phyloP scores from a whole-genome alignment of 176 grass and related monocot species.

The Zea luxurians region DNA sequence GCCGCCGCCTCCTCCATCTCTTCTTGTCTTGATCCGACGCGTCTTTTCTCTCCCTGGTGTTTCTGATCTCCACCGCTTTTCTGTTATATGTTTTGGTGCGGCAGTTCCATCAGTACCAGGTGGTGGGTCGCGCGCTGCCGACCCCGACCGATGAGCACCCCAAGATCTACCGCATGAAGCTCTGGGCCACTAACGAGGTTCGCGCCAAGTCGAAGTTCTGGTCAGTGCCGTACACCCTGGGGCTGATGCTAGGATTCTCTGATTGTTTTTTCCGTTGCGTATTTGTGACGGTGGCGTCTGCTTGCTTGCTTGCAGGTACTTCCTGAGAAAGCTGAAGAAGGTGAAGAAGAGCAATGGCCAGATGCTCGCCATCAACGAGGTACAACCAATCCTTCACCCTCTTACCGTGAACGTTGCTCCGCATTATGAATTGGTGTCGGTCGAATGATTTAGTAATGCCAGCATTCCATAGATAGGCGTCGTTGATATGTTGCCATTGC shows the following conservation, averaged over 20 bases:
- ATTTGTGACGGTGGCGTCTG: background rate
- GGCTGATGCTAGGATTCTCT: background rate
- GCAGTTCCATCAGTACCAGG: slow-evolving; percentile 99
- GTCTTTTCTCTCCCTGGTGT: background rate
- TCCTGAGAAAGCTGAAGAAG: slow-evolving; percentile 93
- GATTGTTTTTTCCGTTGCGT: background rate
- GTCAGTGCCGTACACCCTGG: slow-evolving; percentile 25
- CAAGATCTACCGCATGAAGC: slow-evolving; percentile 97
- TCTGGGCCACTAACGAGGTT: slow-evolving; percentile 96
- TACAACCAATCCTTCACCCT: slow-evolving; percentile 10
- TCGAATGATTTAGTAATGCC: background rate
- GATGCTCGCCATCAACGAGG: slow-evolving; percentile 87
- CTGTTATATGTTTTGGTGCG: slow-evolving; percentile 22
- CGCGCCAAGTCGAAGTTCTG: slow-evolving; percentile 95
- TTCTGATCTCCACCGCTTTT: background rate
- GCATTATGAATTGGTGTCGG: too few relatives aligned
- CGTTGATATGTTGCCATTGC: background rate
- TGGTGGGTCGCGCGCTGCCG: slow-evolving; percentile 88
- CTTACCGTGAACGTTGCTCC: background rate
- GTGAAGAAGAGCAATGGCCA: slow-evolving; percentile 98
- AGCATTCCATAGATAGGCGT: background rate
- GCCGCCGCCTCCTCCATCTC: too few relatives aligned
- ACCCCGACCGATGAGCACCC: slow-evolving; percentile 80
- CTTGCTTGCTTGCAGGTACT: slow-evolving; percentile 58
- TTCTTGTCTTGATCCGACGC: background rate